Evolutionary conservation across 495 filamentous ascomycete genomes (phyloP).

Genomic region (Tuber borchii): DNA sequence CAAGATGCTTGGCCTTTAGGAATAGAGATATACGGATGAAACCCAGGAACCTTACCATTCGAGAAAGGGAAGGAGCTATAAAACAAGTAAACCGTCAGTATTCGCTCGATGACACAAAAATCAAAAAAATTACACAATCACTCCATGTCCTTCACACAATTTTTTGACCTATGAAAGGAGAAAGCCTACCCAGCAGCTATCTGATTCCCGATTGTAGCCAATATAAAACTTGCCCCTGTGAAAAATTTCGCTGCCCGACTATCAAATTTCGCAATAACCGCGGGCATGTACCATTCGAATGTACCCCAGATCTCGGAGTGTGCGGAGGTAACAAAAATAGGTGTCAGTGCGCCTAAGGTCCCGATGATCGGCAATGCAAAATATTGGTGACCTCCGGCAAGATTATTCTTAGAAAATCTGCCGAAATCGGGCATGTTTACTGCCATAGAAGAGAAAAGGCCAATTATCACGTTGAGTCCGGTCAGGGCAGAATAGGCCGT

Average conservation of each 20-base stretch:
- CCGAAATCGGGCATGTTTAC: conserved; percentile 48
- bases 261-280: conserved; percentile 45
- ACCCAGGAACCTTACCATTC: conserved; percentile 41
- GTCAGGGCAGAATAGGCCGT: conserved; percentile 45
- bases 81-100: not conserved
- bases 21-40: not conserved
- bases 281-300: conserved; percentile 46
- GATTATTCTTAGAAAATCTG: conserved; percentile 43
- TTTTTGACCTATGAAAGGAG: conserved; percentile 2
- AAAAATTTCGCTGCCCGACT: conserved; percentile 47
- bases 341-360: conserved; percentile 45
- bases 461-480: conserved; percentile 47
- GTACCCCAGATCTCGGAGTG: conserved; percentile 44
- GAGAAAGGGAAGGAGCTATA: conserved; percentile 43
- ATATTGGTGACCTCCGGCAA: conserved; percentile 43
- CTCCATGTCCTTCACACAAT: not conserved
- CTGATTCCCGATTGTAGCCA: conserved; percentile 47
- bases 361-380: conserved; percentile 46
- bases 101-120: conserved; percentile 15
- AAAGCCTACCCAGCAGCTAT: conserved; percentile 40
- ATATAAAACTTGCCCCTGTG: conserved; percentile 42
- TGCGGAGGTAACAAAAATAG: conserved; percentile 45
- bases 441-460: conserved; percentile 46
- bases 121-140: not conserved
- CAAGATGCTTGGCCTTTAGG: not conserved